These are phyloP conservation scores for Tripterygium wilfordii DNA, from an alignment of 177 flowering plant species.

Conservation along the genomic window DNA sequence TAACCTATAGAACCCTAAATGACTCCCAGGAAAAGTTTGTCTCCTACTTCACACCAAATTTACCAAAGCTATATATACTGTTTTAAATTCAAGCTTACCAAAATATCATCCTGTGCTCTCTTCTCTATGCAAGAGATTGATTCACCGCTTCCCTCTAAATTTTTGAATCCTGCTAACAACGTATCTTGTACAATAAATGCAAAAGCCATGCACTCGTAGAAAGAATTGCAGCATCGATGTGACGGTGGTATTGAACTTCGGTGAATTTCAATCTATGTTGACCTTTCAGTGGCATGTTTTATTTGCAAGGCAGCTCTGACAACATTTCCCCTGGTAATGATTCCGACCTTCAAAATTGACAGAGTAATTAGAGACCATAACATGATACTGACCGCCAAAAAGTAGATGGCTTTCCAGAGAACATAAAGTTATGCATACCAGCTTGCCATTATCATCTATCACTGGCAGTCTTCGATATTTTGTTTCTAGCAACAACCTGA, in stretches of 20 bases:
- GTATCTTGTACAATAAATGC: too few relatives aligned
- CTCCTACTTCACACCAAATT: not conserved
- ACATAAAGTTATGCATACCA: too few relatives aligned
- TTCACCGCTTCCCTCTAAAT: not conserved
- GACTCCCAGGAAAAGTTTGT: too few relatives aligned
- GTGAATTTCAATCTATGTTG: not conserved
- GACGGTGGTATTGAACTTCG: not conserved
- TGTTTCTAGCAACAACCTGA: constrained; percentile 56
- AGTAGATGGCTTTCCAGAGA: too few relatives aligned
- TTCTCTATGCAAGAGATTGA: too few relatives aligned
- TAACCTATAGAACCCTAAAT: too few relatives aligned
- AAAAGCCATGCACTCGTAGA: too few relatives aligned
- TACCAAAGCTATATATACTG: too few relatives aligned
- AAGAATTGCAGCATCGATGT: constrained; percentile 8
- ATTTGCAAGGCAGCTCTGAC: constrained; percentile 58
- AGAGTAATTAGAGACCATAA: not conserved
- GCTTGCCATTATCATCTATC: constrained; percentile 45
- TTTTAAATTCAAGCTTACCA: too few relatives aligned
- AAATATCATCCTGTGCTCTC: too few relatives aligned
- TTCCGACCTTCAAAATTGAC: constrained; percentile 36
- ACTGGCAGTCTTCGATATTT: constrained; percentile 54
- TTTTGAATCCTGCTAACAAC: too few relatives aligned
- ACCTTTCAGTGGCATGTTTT: constrained; percentile 23
- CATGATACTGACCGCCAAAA: not conserved
- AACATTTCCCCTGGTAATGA: constrained; percentile 49